Conservation (phyloP, 1,139 yeast species). For the Yamadazyma kanchanaburiensis region DNA sequence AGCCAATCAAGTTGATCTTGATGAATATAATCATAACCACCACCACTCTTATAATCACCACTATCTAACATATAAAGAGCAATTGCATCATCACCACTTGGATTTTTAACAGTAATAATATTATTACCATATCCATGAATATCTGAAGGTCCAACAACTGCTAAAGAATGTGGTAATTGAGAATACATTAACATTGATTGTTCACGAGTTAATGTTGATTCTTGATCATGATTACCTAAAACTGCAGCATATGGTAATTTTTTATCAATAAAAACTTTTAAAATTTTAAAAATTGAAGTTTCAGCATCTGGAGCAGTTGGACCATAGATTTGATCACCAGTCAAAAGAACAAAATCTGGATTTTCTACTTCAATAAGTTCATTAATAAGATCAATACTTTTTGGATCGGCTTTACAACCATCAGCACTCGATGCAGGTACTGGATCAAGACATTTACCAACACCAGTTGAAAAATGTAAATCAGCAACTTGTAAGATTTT, state of each 20-base stretch:
- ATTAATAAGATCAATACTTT: conserved; percentile 56
- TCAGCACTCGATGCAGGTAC: conserved; percentile 29
- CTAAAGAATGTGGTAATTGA: conserved; percentile 60
- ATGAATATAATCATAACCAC: conserved; percentile 1
- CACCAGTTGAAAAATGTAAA: conserved; percentile 68
- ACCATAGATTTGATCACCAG: conserved; percentile 83
- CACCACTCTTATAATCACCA: neutral
- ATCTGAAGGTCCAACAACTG: conserved; percentile 56
- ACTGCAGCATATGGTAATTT: conserved; percentile 74
- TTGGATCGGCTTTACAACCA: conserved; percentile 67
- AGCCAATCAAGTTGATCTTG: conserved; percentile 2
- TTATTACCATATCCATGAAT: conserved; percentile 83
- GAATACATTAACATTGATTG: conserved; percentile 54
- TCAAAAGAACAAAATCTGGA: conserved; percentile 74
- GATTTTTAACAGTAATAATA: conserved; percentile 44
- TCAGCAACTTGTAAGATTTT: conserved; percentile 85
- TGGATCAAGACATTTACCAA: conserved; percentile 56
- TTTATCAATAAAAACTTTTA: conserved; percentile 61
- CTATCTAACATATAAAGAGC: conserved; percentile 1
- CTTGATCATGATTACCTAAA: conserved; percentile 61
- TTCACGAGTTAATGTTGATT: conserved; percentile 47
- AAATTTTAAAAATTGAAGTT: conserved; percentile 70
- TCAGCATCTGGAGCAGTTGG: conserved; percentile 68
- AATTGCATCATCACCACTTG: neutral
- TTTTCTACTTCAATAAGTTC: conserved; percentile 48